Evolutionary conservation across 495 filamentous ascomycete genomes (phyloP).

Genomic region (Talaromyces proteolyticus): DNA sequence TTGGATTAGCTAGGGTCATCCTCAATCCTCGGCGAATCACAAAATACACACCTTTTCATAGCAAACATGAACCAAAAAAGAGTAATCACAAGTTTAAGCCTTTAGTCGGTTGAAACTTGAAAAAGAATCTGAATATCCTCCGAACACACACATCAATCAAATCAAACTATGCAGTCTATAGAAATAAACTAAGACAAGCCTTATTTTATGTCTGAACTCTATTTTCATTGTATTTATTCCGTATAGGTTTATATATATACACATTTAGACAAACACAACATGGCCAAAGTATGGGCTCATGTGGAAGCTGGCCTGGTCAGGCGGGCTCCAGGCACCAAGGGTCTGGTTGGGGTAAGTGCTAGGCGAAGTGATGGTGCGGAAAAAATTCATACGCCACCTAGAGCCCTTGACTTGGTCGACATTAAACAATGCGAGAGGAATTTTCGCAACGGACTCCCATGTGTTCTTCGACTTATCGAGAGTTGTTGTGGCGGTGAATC

Average conservation of each 20-base stretch:
- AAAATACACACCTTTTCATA: too few relatives aligned
- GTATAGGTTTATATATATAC: neutral
- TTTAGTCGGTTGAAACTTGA: too few relatives aligned
- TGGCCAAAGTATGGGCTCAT: conserved; percentile 4
- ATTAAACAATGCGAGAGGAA: conserved; percentile 4
- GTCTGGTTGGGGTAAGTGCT: conserved; percentile 5
- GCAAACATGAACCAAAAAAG: too few relatives aligned
- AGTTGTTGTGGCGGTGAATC: conserved; percentile 1
- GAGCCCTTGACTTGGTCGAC: neutral
- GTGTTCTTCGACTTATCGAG: neutral
- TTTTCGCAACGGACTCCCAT: conserved; percentile 1
- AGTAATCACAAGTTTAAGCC: too few relatives aligned
- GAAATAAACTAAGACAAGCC: neutral
- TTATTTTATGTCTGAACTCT: too few relatives aligned
- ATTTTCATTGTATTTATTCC: neutral
- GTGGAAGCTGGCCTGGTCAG: conserved; percentile 5
- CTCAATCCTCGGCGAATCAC: too few relatives aligned
- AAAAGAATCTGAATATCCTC: too few relatives aligned
- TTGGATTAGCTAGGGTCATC: too few relatives aligned
- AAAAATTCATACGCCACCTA: conserved; percentile 7
- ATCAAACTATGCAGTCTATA: too few relatives aligned
- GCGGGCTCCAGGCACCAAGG: conserved; percentile 4
- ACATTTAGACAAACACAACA: conserved; percentile 1
- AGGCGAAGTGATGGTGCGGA: conserved; percentile 7
- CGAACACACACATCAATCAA: too few relatives aligned